phyloP scores from a whole-genome alignment of 2,329 filamentous ascomycete species.

The Neobulgaria alba region DNA sequence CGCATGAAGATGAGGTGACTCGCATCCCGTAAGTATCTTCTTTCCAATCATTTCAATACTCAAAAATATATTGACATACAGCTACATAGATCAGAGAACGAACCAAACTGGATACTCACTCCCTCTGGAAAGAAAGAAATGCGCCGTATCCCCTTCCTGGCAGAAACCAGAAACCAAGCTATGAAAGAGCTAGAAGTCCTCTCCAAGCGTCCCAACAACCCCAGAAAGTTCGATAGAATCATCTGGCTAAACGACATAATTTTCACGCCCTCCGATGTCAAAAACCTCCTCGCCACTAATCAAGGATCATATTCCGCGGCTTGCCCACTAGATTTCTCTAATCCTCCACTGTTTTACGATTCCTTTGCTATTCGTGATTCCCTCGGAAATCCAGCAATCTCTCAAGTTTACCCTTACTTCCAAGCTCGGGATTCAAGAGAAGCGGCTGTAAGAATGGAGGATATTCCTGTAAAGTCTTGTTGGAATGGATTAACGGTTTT shows the following conservation, averaged over 20 bases:
- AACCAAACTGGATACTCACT: conserved; percentile 53
- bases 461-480: conserved; percentile 42
- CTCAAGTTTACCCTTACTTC: conserved; percentile 52
- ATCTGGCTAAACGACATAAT: conserved; percentile 55
- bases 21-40: not conserved
- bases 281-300: conserved; percentile 46
- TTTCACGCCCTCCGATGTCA: conserved; percentile 48
- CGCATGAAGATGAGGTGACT: conserved; percentile 9
- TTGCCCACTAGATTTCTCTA: conserved; percentile 51
- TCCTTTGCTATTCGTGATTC: conserved; percentile 52
- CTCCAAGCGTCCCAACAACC: not conserved
- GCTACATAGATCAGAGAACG: conserved; percentile 1
- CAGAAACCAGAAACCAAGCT: conserved; percentile 53
- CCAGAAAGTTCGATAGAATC: conserved; percentile 40
- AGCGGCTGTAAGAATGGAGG: conserved; percentile 42
- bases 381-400: conserved; percentile 32
- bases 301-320: conserved; percentile 49
- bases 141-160: conserved; percentile 59
- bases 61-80: no score
- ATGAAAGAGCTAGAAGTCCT: conserved; percentile 28
- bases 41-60: no score
- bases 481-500: conserved; percentile 49
- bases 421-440: conserved; percentile 39
- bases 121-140: conserved; percentile 31
- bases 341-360: conserved; percentile 48